phyloP scores from a whole-genome alignment of 495 filamentous ascomycete genomes.

The Immersiella caudata region DNA sequence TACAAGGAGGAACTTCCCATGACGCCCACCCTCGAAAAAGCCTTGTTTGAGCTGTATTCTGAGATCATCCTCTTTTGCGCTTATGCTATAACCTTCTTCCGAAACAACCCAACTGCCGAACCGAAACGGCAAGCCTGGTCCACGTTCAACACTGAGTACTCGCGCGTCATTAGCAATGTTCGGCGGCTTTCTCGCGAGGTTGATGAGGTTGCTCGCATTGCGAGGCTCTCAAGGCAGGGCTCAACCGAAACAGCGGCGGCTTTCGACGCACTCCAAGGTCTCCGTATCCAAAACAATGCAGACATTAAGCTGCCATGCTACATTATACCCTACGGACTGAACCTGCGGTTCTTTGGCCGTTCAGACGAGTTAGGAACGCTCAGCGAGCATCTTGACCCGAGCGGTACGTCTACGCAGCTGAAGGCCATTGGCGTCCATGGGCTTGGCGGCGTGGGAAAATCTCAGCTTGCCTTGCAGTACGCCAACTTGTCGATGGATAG shows the following conservation, averaged over 20 bases:
- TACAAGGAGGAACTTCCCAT: slow-evolving; percentile 1
- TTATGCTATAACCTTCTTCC: not conserved
- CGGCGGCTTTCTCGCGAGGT: not conserved
- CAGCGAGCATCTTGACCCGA: slow-evolving; percentile 14
- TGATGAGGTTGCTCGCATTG: not conserved
- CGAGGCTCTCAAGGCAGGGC: not conserved
- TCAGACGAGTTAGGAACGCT: slow-evolving; percentile 9
- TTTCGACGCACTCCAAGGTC: not conserved
- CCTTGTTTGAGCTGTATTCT: slow-evolving; percentile 7
- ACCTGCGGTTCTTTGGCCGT: slow-evolving; percentile 7
- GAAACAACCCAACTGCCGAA: not conserved
- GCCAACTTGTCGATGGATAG: slow-evolving; percentile 21
- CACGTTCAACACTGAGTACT: not conserved
- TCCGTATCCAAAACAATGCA: not conserved
- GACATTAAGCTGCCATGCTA: slow-evolving; percentile 8
- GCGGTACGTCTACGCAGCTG: not conserved
- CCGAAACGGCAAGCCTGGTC: not conserved
- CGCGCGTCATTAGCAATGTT: not conserved
- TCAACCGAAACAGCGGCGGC: not conserved
- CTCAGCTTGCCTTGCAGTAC: slow-evolving; percentile 26
- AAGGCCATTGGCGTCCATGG: slow-evolving; percentile 22
- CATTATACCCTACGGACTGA: slow-evolving; percentile 16
- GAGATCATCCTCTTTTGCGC: slow-evolving; percentile 9
- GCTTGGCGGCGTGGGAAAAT: slow-evolving; percentile 26
- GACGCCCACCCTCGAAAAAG: slow-evolving; percentile 2